Percentiles rank a stretch among this genome's conserved stretches.
Evolutionary conservation across 495 filamentous ascomycete species (phyloP).

Genomic region (Hyaloscypha variabilis): DNA sequence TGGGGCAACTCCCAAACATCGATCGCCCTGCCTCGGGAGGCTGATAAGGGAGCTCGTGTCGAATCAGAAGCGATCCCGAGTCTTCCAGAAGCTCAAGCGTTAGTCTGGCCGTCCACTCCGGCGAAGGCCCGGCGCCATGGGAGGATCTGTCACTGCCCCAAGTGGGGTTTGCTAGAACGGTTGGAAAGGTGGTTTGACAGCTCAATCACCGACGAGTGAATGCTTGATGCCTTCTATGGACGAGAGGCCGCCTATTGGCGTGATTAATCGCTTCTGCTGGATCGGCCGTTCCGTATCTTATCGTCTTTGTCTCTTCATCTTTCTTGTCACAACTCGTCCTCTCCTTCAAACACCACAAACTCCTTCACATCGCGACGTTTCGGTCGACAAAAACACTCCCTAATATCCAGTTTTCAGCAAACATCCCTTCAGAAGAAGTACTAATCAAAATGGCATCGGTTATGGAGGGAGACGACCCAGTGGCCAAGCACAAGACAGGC

Average conservation of each 20-base stretch:
- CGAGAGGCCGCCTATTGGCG: neutral
- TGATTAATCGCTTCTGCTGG: neutral
- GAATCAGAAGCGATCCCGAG: slow-evolving; percentile 5
- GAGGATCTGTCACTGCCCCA: neutral
- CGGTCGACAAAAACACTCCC: neutral
- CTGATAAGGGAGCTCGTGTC: slow-evolving; percentile 14
- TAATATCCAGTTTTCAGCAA: neutral
- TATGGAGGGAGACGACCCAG: neutral
- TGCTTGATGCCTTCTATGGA: neutral
- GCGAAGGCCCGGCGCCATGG: neutral
- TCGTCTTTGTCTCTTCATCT: neutral
- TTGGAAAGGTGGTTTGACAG: neutral
- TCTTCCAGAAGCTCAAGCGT: neutral
- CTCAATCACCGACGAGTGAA: neutral
- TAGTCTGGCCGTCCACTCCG: neutral
- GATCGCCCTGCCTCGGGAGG: neutral
- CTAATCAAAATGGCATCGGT: neutral
- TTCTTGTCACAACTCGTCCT: neutral
- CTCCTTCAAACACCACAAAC: neutral
- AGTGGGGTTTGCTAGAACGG: neutral
- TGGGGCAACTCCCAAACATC: neutral
- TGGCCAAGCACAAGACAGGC: neutral
- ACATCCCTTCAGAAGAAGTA: neutral
- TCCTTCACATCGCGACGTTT: neutral
- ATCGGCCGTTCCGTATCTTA: neutral